Evolutionary conservation across 768 basidiomycete genomes (phyloP).

Genomic region (Grammothele lineata): DNA sequence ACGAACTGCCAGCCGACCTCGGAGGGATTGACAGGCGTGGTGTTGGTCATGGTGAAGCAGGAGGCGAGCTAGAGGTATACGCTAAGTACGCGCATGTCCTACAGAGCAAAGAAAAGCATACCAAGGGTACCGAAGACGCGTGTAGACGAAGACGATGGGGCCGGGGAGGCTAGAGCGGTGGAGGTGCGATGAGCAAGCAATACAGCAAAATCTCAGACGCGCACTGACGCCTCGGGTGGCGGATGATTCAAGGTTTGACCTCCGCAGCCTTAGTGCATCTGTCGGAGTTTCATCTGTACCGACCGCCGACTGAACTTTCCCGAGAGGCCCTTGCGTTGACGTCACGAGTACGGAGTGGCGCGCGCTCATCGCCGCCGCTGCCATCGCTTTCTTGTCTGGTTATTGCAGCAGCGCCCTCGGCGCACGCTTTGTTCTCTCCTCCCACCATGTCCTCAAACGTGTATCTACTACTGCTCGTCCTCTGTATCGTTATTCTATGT

Average conservation of each 20-base stretch:
- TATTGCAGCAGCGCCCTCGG: too few relatives aligned
- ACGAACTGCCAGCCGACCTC: slow-evolving; percentile 99
- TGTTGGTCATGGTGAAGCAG: slow-evolving; percentile 25
- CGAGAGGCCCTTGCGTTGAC: too few relatives aligned
- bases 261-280: background rate
- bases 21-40: slow-evolving; percentile 62
- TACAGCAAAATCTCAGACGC: slow-evolving; percentile 23
- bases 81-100: slow-evolving; percentile 8
- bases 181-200: slow-evolving; percentile 19
- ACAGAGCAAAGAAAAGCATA: slow-evolving; percentile 28
- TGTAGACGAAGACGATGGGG: slow-evolving; percentile 25
- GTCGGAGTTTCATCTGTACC: background rate
- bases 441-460: slow-evolving; percentile 16
- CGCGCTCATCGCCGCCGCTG: too few relatives aligned
- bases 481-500: slow-evolving; percentile 54
- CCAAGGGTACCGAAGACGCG: slow-evolving; percentile 15
- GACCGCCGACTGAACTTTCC: too few relatives aligned
- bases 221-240: slow-evolving; percentile 16
- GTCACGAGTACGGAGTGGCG: too few relatives aligned
- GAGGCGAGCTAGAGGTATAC: slow-evolving; percentile 6
- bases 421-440: slow-evolving; percentile 1
- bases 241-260: background rate
- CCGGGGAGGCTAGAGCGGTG: slow-evolving; percentile 22
- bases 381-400: too few relatives aligned
- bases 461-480: slow-evolving; percentile 29